Percentiles rank a stretch among this genome's conserved stretches.
These are phyloP conservation scores for Aspergillus arachidicola DNA, from an alignment of 2,329 filamentous ascomycete species.

Conservation along the genomic window DNA sequence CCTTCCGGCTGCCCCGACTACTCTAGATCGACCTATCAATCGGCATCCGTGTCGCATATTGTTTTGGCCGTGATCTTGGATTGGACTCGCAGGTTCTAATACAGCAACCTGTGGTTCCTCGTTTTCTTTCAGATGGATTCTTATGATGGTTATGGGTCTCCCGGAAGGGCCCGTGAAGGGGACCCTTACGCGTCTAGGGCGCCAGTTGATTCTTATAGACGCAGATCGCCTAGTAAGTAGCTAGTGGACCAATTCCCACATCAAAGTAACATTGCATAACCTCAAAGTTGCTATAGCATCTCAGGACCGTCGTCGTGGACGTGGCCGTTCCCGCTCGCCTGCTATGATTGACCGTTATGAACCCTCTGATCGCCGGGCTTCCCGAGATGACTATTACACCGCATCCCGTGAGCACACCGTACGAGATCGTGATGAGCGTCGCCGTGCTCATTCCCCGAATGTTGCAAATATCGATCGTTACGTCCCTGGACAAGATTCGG, in stretches of 20 bases:
- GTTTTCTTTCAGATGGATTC: conserved; percentile 44
- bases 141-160: conserved; percentile 50
- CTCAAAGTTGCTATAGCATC: conserved; percentile 25
- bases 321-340: conserved; percentile 62
- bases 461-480: conserved; percentile 65
- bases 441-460: conserved; percentile 60
- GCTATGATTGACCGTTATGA: conserved; percentile 66
- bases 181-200: conserved; percentile 40
- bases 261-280: conserved; percentile 1
- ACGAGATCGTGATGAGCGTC: conserved; percentile 60
- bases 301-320: conserved; percentile 49
- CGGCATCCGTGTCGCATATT: neutral
- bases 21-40: neutral
- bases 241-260: neutral
- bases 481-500: conserved; percentile 62
- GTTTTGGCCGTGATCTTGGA: conserved; percentile 4
- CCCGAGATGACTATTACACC: conserved; percentile 61
- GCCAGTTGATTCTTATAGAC: conserved; percentile 45
- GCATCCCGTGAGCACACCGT: conserved; percentile 44
- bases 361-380: conserved; percentile 54
- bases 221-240: conserved; percentile 50
- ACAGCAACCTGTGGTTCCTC: neutral
- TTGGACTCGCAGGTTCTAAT: neutral
- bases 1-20: neutral
- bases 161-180: conserved; percentile 45